These are phyloP conservation scores for Leccinum imitatum DNA, from an alignment of 768 basidiomycete species.

Conservation along the genomic window DNA sequence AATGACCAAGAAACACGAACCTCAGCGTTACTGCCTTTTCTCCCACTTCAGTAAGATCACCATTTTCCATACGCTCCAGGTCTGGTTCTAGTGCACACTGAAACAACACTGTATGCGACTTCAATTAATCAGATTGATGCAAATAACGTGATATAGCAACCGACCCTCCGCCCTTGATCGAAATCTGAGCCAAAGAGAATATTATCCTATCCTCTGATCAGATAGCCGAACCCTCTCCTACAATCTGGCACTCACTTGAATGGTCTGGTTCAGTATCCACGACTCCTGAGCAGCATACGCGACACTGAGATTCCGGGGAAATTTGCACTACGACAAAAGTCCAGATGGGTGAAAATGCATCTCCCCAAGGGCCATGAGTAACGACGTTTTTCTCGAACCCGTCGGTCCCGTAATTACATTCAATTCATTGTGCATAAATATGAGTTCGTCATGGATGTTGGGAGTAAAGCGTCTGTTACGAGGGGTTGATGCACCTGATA, in stretches of 20 bases:
- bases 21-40: slow-evolving; percentile 63
- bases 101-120: slow-evolving; percentile 27
- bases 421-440: slow-evolving; percentile 50
- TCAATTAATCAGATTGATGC: neutral
- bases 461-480: slow-evolving; percentile 46
- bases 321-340: slow-evolving; percentile 60
- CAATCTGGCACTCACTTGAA: slow-evolving; percentile 40
- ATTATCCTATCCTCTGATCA: slow-evolving; percentile 3
- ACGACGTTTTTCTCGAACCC: slow-evolving; percentile 60
- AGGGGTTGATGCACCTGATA: neutral
- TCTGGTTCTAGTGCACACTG: slow-evolving; percentile 45
- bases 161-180: slow-evolving; percentile 4
- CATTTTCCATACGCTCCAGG: slow-evolving; percentile 48
- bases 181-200: slow-evolving; percentile 10
- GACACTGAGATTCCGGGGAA: slow-evolving; percentile 66
- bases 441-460: slow-evolving; percentile 48
- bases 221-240: neutral
- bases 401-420: slow-evolving; percentile 63
- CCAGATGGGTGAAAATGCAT: slow-evolving; percentile 58
- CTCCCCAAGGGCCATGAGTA: slow-evolving; percentile 64
- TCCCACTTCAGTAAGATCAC: slow-evolving; percentile 68
- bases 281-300: slow-evolving; percentile 83
- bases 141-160: neutral
- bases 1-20: slow-evolving; percentile 15
- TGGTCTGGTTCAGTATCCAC: slow-evolving; percentile 81